Percentiles rank a stretch among this genome's conserved stretches.
phyloP scores from a whole-genome alignment of 2,329 filamentous ascomycete species.

The Fusarium incarnatum region DNA sequence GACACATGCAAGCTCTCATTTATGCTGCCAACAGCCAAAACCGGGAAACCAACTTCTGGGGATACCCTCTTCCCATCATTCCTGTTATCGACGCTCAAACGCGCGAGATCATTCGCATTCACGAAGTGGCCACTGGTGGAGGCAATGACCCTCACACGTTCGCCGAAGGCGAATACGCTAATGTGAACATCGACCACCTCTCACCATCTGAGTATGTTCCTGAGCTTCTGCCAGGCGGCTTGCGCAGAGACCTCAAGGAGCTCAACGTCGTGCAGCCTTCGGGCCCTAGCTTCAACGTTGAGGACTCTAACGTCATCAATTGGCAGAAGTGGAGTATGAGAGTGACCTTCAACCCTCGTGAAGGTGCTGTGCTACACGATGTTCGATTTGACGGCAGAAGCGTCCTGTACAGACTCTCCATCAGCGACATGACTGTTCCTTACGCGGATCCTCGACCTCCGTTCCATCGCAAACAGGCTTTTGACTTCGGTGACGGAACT shows the following conservation, averaged over 20 bases:
- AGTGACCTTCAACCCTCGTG: slow-evolving; percentile 75
- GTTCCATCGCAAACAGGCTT: slow-evolving; percentile 74
- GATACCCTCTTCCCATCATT: slow-evolving; percentile 63
- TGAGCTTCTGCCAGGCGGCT: slow-evolving; percentile 55
- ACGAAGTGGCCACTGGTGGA: slow-evolving; percentile 52
- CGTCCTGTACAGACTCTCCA: slow-evolving; percentile 73
- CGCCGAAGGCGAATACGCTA: slow-evolving; percentile 33
- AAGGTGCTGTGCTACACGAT: slow-evolving; percentile 77
- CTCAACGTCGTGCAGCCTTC: slow-evolving; percentile 60
- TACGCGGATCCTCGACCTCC: slow-evolving; percentile 74
- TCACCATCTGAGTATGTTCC: slow-evolving; percentile 54
- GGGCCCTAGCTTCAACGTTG: slow-evolving; percentile 56
- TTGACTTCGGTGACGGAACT: slow-evolving; percentile 76
- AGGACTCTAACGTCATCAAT: slow-evolving; percentile 56
- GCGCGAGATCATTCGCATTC: slow-evolving; percentile 50
- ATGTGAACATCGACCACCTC: slow-evolving; percentile 48
- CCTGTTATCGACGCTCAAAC: slow-evolving; percentile 54
- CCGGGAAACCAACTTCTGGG: slow-evolving; percentile 66
- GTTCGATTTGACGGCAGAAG: slow-evolving; percentile 73
- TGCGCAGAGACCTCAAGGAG: slow-evolving; percentile 68
- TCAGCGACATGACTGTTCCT: slow-evolving; percentile 76
- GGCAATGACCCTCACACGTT: slow-evolving; percentile 40
- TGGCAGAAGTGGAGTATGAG: slow-evolving; percentile 78
- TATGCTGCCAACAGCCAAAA: slow-evolving; percentile 50
- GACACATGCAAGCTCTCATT: slow-evolving; percentile 51